Evolutionary conservation across 441 rosid species (phyloP), one percentile per base, ranked within the genome.

Genomic region (Sinapis alba): DNA sequence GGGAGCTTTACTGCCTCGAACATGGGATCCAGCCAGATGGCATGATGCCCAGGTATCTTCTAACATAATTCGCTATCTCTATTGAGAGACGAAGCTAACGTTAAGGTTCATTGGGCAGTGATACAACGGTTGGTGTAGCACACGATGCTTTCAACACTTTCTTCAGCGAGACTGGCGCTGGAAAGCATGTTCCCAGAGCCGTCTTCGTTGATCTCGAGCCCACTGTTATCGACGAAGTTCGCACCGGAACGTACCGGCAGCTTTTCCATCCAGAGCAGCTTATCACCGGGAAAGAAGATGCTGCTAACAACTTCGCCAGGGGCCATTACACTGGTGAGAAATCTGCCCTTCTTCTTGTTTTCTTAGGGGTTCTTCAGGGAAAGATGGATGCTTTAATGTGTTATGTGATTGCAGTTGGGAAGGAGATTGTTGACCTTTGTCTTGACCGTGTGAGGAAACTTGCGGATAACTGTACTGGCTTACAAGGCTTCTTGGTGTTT

Each of bases 241-340:
- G n/a, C 11, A 9, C n/a, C 5, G 45, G 45, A 38, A 38, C 45
- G 2, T 11, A 12, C n/a, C n/a, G 45, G 9, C 45, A 38, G 45
- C 45, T 11, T 38, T 11, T 38, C 45, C 45, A 11, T 38, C 45
- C 13, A 8, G n/a, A 38, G 45, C 45, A 38, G 45, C 45, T 38
- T 11, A 11, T 11, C 45, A 10, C 5, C 11, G 4, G 45, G n/a
- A 38, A 93, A 87, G 98, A 93, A 78, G 98, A 93, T 64, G 98
- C 98, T 41, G 98, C 98, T 2, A 93, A 38, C n/a, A 38, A 38
- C 13, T 38, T 38, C 5, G n/a, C n/a, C 45, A 10, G 7, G 11
- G 45, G n/a, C n/a, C 1, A 38, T 38, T 38, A 38, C 11, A 38
- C 45, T 38, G 45, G 45, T 38, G 45, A 38, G 45, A 3, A 11